Evolutionary conservation across 75 land plant genomes (phyloP).

Genomic region (Sequoia sempervirens): DNA sequence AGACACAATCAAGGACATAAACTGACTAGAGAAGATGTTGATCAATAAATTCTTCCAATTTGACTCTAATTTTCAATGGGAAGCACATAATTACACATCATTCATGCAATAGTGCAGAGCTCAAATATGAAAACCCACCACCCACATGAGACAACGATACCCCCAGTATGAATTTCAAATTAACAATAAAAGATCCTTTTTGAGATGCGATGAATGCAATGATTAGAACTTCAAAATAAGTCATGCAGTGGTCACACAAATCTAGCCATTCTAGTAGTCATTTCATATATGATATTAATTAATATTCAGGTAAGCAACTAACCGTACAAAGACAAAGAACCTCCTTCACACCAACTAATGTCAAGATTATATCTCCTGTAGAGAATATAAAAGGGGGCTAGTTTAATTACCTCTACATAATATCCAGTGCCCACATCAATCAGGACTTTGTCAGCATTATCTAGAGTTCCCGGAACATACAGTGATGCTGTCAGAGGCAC

Average conservation of each 20-base stretch:
- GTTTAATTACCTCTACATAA: conserved; percentile 70
- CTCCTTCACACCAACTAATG: neutral
- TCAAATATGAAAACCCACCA: neutral
- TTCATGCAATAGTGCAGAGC: neutral
- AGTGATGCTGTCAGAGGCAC: conserved; percentile 97
- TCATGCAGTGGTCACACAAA: neutral
- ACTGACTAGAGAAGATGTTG: neutral
- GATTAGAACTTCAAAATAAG: neutral
- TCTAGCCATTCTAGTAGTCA: neutral
- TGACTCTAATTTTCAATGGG: neutral
- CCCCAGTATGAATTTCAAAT: neutral
- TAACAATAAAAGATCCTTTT: neutral
- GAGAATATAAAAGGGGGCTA: neutral
- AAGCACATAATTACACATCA: neutral
- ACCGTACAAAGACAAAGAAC: neutral
- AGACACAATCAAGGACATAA: neutral
- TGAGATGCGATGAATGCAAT: neutral
- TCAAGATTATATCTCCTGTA: neutral
- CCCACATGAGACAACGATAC: neutral
- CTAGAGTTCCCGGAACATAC: conserved; percentile 84
- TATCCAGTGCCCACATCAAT: conserved; percentile 98
- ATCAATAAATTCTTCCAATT: neutral
- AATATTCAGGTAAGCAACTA: neutral
- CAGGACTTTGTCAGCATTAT: conserved; percentile 74
- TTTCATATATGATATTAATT: neutral